These are phyloP conservation scores for Diaporthe longicolla DNA, from an alignment of 2,329 filamentous ascomycete species.

Conservation along the genomic window DNA sequence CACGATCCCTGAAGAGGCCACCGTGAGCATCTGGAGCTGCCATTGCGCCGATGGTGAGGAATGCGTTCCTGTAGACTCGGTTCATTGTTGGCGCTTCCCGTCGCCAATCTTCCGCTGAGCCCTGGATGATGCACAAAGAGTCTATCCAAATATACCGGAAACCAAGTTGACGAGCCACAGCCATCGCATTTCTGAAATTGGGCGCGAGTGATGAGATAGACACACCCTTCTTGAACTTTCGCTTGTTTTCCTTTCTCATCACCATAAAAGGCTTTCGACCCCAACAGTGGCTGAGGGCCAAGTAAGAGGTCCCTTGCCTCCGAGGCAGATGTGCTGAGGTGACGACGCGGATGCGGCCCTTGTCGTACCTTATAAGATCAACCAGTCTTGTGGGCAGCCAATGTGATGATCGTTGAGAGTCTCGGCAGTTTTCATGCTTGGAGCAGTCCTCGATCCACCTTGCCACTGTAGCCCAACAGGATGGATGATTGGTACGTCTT, in stretches of 20 bases:
- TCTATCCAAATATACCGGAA: constrained; percentile 48
- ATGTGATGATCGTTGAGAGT: neutral
- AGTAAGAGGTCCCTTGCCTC: constrained; percentile 35
- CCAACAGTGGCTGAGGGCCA: constrained; percentile 50
- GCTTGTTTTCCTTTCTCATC: neutral
- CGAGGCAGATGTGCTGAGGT: neutral
- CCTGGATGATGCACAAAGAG: constrained; percentile 47
- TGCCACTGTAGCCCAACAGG: constrained; percentile 20
- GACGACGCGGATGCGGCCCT: constrained; percentile 23
- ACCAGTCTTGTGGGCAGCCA: constrained; percentile 46
- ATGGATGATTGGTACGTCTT: neutral
- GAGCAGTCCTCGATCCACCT: constrained; percentile 13
- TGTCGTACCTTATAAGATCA: constrained; percentile 35
- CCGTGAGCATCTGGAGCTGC: constrained; percentile 28
- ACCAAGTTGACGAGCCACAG: constrained; percentile 38
- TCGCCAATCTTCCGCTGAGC: constrained; percentile 43
- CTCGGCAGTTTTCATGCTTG: neutral
- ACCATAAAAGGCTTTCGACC: constrained; percentile 38
- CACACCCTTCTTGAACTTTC: neutral
- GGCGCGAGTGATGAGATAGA: constrained; percentile 9
- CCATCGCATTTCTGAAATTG: constrained; percentile 44
- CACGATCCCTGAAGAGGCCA: constrained; percentile 26
- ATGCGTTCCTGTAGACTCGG: constrained; percentile 45
- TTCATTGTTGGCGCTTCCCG: constrained; percentile 48
- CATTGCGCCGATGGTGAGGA: constrained; percentile 29